A percentile compares a stretch with the other conserved stretches of the same genome.
These are phyloP conservation scores for Lactarius pseudohatsudake DNA, from an alignment of 768 basidiomycete genomes.

Conservation along the genomic window DNA sequence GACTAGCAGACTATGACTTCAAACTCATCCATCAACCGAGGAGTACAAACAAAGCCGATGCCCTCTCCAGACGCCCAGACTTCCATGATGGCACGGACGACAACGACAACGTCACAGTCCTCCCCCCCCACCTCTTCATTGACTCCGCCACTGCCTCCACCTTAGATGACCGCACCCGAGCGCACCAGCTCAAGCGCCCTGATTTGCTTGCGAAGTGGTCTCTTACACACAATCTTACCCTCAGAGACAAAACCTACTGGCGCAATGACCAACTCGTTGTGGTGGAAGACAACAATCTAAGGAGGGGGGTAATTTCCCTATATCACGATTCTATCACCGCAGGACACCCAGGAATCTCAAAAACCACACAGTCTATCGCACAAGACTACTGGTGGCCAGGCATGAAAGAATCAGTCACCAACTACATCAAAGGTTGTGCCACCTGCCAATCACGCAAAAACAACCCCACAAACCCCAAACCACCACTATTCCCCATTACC, in stretches of 20 bases:
- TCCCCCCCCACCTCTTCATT: not conserved
- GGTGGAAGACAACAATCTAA: not conserved
- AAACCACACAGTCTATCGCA: not conserved
- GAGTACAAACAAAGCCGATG: not conserved
- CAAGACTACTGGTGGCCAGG: not conserved
- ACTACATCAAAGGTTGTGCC: not conserved
- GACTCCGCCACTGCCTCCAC: rapidly evolving
- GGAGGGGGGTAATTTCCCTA: not conserved
- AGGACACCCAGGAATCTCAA: not conserved
- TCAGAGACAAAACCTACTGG: rapidly evolving
- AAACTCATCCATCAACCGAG: not conserved
- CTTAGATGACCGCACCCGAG: not conserved
- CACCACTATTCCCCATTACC: not conserved
- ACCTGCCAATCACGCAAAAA: not conserved
- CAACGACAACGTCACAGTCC: not conserved
- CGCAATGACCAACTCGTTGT: not conserved
- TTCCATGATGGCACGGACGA: no score
- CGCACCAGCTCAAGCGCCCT: not conserved
- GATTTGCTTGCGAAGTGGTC: not conserved
- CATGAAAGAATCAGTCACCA: not conserved
- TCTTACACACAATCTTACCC: rapidly evolving
- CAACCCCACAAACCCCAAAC: not conserved
- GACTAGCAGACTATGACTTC: not conserved
- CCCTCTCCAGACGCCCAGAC: not conserved
- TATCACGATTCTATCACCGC: not conserved